These are phyloP conservation scores for Leccinum broughii DNA, from an alignment of 768 basidiomycete species.

Conservation along the genomic window DNA sequence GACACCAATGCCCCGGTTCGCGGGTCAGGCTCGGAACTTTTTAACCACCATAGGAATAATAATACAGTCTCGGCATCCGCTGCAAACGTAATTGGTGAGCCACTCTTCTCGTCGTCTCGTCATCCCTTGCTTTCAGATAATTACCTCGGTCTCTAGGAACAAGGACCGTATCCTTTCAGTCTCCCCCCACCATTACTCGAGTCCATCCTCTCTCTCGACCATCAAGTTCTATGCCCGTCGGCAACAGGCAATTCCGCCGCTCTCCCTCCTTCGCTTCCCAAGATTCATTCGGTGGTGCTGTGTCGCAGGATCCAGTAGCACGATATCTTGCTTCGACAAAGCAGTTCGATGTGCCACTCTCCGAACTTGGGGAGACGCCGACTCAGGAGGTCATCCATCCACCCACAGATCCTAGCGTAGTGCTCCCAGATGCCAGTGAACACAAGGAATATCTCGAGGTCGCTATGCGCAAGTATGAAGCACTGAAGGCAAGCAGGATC, in stretches of 20 bases:
- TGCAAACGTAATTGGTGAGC: constrained; percentile 35
- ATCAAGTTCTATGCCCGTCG: constrained; percentile 25
- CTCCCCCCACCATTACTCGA: constrained; percentile 24
- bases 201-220: constrained; percentile 17
- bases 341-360: constrained; percentile 58
- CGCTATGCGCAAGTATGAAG: constrained; percentile 30
- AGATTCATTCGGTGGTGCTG: constrained; percentile 62
- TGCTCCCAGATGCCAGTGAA: constrained; percentile 49
- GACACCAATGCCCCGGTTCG: constrained; percentile 25
- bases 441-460: constrained; percentile 24
- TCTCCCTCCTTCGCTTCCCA: constrained; percentile 47
- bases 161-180: constrained; percentile 38
- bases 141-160: constrained; percentile 30
- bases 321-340: constrained; percentile 46
- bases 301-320: constrained; percentile 49
- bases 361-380: constrained; percentile 46
- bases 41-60: constrained; percentile 21
- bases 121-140: constrained; percentile 20
- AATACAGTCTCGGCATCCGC: constrained; percentile 30
- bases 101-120: constrained; percentile 22
- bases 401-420: constrained; percentile 46
- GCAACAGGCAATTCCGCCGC: constrained; percentile 26
- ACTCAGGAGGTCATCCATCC: constrained; percentile 28
- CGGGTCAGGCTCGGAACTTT: constrained; percentile 28
- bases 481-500: constrained; percentile 16